Evolutionary conservation across 2,329 filamentous ascomycete genomes (phyloP).

Genomic region (Ophiostoma tasmaniense): DNA sequence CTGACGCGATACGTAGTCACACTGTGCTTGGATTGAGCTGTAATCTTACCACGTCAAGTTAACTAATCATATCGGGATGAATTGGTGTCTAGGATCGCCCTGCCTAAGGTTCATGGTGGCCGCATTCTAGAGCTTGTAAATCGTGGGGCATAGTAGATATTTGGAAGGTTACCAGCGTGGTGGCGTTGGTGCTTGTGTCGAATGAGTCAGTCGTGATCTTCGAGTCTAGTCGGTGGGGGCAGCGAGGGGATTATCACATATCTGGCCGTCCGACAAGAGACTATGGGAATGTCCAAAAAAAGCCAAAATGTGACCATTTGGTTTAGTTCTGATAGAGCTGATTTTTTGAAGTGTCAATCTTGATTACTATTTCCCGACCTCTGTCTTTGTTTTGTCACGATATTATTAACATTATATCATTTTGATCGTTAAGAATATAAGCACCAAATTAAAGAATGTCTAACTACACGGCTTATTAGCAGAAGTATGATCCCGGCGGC

Average conservation of each 20-base stretch:
- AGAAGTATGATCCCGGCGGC: too few species aligned
- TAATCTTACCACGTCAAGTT: conserved; percentile 45
- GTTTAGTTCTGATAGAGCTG: too few species aligned
- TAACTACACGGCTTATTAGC: too few species aligned
- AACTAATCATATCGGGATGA: conserved; percentile 27
- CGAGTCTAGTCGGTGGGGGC: conserved; percentile 45
- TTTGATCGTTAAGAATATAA: too few species aligned
- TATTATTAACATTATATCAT: too few species aligned
- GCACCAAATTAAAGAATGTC: too few species aligned
- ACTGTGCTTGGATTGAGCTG: conserved; percentile 55
- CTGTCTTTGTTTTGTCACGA: too few species aligned
- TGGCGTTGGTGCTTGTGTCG: conserved; percentile 38
- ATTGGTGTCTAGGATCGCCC: conserved; percentile 27
- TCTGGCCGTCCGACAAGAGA: conserved; percentile 42
- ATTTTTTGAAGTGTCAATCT: too few species aligned
- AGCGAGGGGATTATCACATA: conserved; percentile 49
- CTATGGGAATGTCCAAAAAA: conserved; percentile 10
- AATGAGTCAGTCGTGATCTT: conserved; percentile 46
- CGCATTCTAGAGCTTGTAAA: conserved; percentile 41
- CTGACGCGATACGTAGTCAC: conserved; percentile 49
- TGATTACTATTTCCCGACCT: too few species aligned
- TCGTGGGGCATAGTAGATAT: conserved; percentile 45
- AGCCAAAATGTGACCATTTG: conserved; percentile 19
- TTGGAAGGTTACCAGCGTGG: conserved; percentile 45
- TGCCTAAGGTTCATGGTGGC: conserved; percentile 41